Base-by-base conservation (phyloP, 192 early-diverging fungal species). In the Podila epigama region DNA sequence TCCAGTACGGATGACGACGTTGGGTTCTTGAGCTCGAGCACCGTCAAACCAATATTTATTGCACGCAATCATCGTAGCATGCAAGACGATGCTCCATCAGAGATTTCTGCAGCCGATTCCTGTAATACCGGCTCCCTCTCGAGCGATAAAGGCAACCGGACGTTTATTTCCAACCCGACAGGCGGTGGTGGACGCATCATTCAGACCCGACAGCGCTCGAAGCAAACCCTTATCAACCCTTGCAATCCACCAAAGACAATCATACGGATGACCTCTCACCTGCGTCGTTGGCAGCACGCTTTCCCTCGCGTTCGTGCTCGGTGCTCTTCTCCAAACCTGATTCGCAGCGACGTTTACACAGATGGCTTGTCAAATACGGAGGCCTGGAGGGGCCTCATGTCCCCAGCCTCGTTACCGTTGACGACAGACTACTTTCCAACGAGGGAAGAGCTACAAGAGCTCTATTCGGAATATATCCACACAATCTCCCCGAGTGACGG, bases 321-420 rank as follows among this genome's bases (percentile, higher is more conserved):
- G 13, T 58, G 16, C 25, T 41, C 73, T 2, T 77, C 73, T 31
- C 59, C 93, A 8, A 89, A 86, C 51, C 52, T 83, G 10, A 78
- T 81, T 48, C 81, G 69, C 31, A 75, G 79, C 61, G 72, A 83
- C 52, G 75, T 87, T 57, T 83, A 89, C 56, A 85, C 89, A 40
- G 79, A 89, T 62, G 84, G 73, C 2, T 28, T 77, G 28, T 79
- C 63, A 15, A 83, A 77, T 36, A 75, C 77, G 20, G 66, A 89
- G 20, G 82, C 96, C 48, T 99, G 97, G 97, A 89, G 88, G 53
- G 96, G 96, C 5, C 65, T 99, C 22, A 92, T 88, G 60, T 96
- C 94, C 12, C 97, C 97, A 0, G 97, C 96, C 13, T 95, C 93
- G 69, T 79, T 99, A 39, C 97, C 97, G 10, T 75, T 99, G 42